Evolutionary conservation across 106 monocot species (phyloP), one percentile per base, ranked within the genome.

Genomic region (Allium sativum): DNA sequence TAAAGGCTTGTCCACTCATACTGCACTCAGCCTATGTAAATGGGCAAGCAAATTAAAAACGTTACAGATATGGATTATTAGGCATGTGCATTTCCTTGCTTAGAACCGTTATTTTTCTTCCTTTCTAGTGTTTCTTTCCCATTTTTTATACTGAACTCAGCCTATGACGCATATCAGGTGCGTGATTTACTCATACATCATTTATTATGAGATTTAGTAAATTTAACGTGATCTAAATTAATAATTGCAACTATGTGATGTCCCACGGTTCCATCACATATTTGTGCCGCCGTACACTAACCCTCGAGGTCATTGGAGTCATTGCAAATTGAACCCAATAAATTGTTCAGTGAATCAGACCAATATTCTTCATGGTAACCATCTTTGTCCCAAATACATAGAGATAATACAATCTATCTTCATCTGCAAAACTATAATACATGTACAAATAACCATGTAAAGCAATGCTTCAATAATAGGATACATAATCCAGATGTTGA

Each of bases 101-200:
- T n/a, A n/a, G n/a, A n/a, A n/a, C n/a, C n/a, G n/a, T 50, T 46
- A n/a, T 53, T 42, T 46, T n/a, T n/a, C n/a, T 65, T 70, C n/a
- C n/a, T n/a, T n/a, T n/a, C n/a, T 84, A 96, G 96, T 96, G 96
- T 56, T 82, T 96, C 77, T 96, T 96, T 68, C 96, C 96, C 96
- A 18, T 96, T 79, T 65, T 96, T 96, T 53, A 74, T 96, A 48
- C 67, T 91, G 68, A 96, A 96, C 61, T 71, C 96, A 43, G 96
- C 87, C 43, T 96, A 96, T 53, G 96, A 96, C 67, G 72, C 72
- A 21, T 96, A 75, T 48, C 96, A 96, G 82, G 96, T 91, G 48
- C 73, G 13, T n/a, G n/a, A n/a, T n/a, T n/a, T n/a, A n/a, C 18
- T 60, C 12, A 60, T 17, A 17, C 41, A 16, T 12, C 43, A 44